These are phyloP conservation scores for Arctium minus DNA, from an alignment of 129 eudicot species.

Conservation along the genomic window DNA sequence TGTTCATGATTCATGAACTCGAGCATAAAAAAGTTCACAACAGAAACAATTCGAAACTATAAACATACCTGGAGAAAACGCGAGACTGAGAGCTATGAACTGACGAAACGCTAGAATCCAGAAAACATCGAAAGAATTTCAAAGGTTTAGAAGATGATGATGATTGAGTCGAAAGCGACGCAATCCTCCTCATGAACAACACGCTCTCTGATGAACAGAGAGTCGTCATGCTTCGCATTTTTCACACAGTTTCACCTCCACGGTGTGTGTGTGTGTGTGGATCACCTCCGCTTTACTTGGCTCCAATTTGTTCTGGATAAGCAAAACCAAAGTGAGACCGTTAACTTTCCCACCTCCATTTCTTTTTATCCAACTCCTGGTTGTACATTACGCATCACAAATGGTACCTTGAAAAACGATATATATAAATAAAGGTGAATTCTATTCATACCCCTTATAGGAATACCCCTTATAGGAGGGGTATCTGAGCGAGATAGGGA, in stretches of 20 bases:
- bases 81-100: constrained; percentile 22
- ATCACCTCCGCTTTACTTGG: constrained; percentile 15
- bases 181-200: constrained; percentile 3
- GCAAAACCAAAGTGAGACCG: constrained; percentile 40
- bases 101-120: constrained; percentile 6
- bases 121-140: constrained; percentile 5
- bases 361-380: not conserved
- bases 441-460: no score
- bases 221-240: constrained; percentile 38
- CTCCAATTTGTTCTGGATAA: constrained; percentile 34
- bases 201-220: constrained; percentile 48
- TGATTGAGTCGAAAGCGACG: constrained; percentile 2
- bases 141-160: constrained; percentile 18
- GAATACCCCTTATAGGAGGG: no score
- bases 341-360: constrained; percentile 40
- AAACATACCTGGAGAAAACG: constrained; percentile 32
- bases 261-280: constrained; percentile 19
- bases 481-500: no score
- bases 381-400: constrained; percentile 4
- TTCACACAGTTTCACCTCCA: constrained; percentile 2
- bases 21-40: not conserved
- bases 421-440: no score
- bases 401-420: not conserved
- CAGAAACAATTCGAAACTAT: not conserved
- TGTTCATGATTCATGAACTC: not conserved